A percentile compares a stretch with the other conserved stretches of the same genome.
These are phyloP conservation scores for Penicillium sp. DNA, from an alignment of 2,329 filamentous ascomycete species.

Conservation along the genomic window DNA sequence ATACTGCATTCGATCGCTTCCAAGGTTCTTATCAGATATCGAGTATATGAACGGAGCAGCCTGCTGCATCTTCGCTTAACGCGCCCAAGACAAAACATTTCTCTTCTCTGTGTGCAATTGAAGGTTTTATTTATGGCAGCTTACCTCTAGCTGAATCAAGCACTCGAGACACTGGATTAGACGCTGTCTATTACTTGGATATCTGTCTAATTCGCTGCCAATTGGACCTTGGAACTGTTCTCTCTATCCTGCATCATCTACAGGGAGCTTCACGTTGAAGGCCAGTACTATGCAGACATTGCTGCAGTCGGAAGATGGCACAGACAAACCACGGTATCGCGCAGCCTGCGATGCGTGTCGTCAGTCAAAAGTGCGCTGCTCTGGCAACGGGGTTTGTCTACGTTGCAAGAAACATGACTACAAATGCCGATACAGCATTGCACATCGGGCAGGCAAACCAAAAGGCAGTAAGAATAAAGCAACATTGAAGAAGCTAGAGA, in stretches of 20 bases:
- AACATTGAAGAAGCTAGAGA: slow-evolving; percentile 33
- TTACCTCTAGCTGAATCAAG: neutral
- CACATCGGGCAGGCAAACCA: slow-evolving; percentile 37
- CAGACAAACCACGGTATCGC: slow-evolving; percentile 30
- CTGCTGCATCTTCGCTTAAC: neutral
- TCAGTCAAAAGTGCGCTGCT: slow-evolving; percentile 39
- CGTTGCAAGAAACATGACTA: slow-evolving; percentile 36
- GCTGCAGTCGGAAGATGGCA: slow-evolving; percentile 5
- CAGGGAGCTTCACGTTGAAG: neutral
- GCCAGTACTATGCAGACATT: slow-evolving; percentile 8
- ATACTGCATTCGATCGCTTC: neutral
- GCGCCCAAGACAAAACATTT: neutral
- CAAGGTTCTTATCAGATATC: neutral
- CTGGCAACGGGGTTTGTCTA: slow-evolving; percentile 33
- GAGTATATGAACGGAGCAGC: neutral
- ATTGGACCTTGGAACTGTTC: neutral
- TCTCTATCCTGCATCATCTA: neutral
- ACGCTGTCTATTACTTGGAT: no score
- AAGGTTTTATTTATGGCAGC: neutral
- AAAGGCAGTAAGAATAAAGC: slow-evolving; percentile 39
- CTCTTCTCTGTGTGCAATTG: neutral
- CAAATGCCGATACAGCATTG: slow-evolving; percentile 34
- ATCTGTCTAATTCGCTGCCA: no score
- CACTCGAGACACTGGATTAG: neutral
- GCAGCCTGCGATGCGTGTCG: slow-evolving; percentile 38